Conservation (phyloP, 148 eudicot genomes). For the Salicornia ramosissima region DNA sequence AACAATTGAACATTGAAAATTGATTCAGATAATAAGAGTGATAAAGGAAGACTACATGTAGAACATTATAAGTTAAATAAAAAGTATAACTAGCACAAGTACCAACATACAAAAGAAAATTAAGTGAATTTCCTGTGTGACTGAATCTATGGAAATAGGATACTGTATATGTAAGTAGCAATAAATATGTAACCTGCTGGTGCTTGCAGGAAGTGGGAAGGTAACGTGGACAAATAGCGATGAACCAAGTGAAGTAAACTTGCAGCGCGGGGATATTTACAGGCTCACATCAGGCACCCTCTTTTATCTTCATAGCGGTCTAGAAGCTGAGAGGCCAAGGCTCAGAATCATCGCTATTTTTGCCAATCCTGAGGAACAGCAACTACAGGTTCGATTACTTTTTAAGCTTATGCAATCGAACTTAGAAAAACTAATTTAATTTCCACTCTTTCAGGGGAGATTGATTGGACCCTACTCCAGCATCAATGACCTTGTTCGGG, state of each 20-base stretch:
- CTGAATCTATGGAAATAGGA: too few relatives aligned
- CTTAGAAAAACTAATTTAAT: background rate
- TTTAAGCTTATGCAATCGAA: background rate
- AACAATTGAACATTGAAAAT: too few relatives aligned
- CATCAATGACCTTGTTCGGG: constrained; percentile 58
- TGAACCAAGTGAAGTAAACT: constrained; percentile 21
- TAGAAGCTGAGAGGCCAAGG: constrained; percentile 37
- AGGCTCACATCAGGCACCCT: constrained; percentile 45
- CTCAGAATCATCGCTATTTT: constrained; percentile 63
- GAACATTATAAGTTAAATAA: too few relatives aligned
- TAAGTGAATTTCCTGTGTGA: background rate
- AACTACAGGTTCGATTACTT: constrained; percentile 14
- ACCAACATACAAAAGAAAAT: too few relatives aligned
- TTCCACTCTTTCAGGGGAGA: constrained; percentile 34
- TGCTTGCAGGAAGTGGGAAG: constrained; percentile 57
- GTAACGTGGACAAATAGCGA: constrained; percentile 51
- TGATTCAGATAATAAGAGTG: too few relatives aligned
- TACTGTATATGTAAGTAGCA: too few relatives aligned
- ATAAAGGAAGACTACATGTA: too few relatives aligned
- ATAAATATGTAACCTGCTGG: background rate
- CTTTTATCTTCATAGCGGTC: constrained; percentile 57
- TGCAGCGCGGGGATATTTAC: constrained; percentile 52
- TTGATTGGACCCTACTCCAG: constrained; percentile 50
- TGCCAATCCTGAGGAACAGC: constrained; percentile 34
- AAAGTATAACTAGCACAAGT: too few relatives aligned